Base-by-base conservation (phyloP, 208 protist species). In the Spongospora subterranea region DNA sequence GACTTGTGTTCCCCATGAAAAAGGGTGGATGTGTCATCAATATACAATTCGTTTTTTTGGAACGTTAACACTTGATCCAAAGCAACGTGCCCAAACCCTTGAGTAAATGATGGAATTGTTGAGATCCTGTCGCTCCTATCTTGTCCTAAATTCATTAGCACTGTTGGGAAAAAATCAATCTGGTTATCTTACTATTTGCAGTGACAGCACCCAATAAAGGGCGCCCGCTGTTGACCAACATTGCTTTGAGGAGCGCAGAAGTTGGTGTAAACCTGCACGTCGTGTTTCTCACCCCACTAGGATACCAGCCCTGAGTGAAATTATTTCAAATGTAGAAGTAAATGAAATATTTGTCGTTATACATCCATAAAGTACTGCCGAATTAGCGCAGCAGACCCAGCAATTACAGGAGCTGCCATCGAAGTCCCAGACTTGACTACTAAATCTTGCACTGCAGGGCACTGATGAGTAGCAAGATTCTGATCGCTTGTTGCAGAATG, bases 281-380 rank as follows among this genome's bases (percentile, higher is more conserved):
- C 6, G 50, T 6, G 6, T 6, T 60, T 24, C 24, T 60, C 6
- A 60, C 24, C 24, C 50, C 50, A 60, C 13, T 60, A 29, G 50
- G 50, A 60, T 60, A 60, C 50, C 50, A 60, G 24, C 50, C 50
- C 50, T 60, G 24, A 60, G 6, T 6, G 24, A 6, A 6, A 60
- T 60, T n/a, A n/a, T n/a, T n/a, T n/a, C n/a, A n/a, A n/a, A n/a
- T 24, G 24, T 6, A 60, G 13, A 24, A 29, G 6, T 60, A 24
- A 60, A 29, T 60, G 50, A 24, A 24, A 60, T 29, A 60, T 60
- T 60, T 60, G 50, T 6, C 50, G 24, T 29, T 29, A 60, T 60
- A 60, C 50, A 6, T 60, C 50, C 50, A 60, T 60, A 60, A 60
- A 60, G 50, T 60, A 60, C 50, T 60, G 50, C 50, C 50, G 50